Percentiles rank a stretch among this genome's conserved stretches.
Evolutionary conservation across 225 moss, liverwort and hornwort genomes (phyloP).

Genomic region (Thuidium tamariscinum): DNA sequence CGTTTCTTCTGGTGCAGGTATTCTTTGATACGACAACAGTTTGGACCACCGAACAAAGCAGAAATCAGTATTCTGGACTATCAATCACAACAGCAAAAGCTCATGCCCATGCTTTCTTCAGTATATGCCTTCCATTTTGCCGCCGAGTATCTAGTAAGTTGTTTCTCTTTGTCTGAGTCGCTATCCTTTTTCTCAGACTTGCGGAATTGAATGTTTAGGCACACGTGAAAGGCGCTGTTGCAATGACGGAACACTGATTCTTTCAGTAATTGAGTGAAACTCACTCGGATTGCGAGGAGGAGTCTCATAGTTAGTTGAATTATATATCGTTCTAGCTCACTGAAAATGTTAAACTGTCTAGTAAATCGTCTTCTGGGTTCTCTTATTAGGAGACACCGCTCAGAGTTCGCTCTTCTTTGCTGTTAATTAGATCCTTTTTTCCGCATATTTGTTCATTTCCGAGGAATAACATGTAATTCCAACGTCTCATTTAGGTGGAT

Average conservation of each 20-base stretch:
- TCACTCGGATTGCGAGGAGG: not conserved
- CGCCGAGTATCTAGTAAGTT: conserved; percentile 50
- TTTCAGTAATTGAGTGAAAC: not conserved
- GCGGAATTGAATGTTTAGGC: not conserved
- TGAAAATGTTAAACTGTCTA: not conserved
- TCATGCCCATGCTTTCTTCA: conserved; percentile 79
- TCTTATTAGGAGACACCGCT: not conserved
- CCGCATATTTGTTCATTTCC: not conserved
- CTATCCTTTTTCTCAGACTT: not conserved
- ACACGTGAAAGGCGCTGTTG: not conserved
- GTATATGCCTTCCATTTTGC: conserved; percentile 80
- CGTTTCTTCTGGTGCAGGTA: conserved; percentile 25
- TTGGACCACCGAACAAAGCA: conserved; percentile 68
- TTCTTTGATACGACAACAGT: conserved; percentile 73
- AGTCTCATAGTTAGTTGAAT: not conserved
- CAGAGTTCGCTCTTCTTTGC: not conserved
- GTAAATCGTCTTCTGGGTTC: not conserved
- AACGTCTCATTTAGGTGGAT: conserved; percentile 18
- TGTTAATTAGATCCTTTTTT: not conserved
- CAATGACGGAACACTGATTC: not conserved
- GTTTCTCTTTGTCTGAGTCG: not conserved
- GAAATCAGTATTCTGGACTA: conserved; percentile 79
- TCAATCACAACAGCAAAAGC: conserved; percentile 84
- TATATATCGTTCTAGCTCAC: not conserved
- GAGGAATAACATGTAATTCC: not conserved